A percentile compares a stretch with the other conserved stretches of the same genome.
Evolutionary conservation across 768 basidiomycete genomes (phyloP).

Genomic region (Phaffia australis): DNA sequence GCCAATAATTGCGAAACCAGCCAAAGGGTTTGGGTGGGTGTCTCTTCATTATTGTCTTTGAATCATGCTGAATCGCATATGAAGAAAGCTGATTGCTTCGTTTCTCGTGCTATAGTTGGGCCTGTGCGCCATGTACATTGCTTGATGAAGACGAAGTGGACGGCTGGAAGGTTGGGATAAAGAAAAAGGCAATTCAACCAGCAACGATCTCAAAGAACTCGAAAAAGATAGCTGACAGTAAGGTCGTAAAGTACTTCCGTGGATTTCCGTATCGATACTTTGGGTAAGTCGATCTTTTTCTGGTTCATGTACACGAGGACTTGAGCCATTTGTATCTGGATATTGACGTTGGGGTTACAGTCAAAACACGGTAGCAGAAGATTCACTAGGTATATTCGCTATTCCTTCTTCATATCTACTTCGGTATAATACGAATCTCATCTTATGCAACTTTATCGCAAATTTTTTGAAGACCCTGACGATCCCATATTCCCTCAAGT

Average conservation of each 20-base stretch:
- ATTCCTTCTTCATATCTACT: conserved; percentile 33
- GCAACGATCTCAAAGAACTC: conserved; percentile 1
- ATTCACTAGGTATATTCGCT: conserved; percentile 60
- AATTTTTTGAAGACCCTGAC: conserved; percentile 62
- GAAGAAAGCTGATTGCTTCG: background rate
- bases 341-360: conserved; percentile 40
- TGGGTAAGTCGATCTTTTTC: conserved; percentile 51
- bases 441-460: background rate
- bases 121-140: conserved; percentile 8
- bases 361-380: conserved; percentile 79
- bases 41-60: background rate
- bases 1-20: conserved; percentile 8
- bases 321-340: conserved; percentile 1
- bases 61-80: background rate
- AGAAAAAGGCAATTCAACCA: conserved; percentile 4
- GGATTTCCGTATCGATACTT: conserved; percentile 72
- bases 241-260: conserved; percentile 21
- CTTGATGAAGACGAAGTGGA: conserved; percentile 11
- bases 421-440: conserved; percentile 10
- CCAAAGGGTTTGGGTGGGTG: conserved; percentile 21
- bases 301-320: background rate
- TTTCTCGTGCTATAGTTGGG: background rate
- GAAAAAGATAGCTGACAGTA: conserved; percentile 2
- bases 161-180: background rate
- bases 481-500: conserved; percentile 93